Percentiles rank a stretch among this genome's conserved stretches.
Evolutionary conservation across 306 rosid genomes (phyloP).

Genomic region (Lathyrus aphaca): DNA sequence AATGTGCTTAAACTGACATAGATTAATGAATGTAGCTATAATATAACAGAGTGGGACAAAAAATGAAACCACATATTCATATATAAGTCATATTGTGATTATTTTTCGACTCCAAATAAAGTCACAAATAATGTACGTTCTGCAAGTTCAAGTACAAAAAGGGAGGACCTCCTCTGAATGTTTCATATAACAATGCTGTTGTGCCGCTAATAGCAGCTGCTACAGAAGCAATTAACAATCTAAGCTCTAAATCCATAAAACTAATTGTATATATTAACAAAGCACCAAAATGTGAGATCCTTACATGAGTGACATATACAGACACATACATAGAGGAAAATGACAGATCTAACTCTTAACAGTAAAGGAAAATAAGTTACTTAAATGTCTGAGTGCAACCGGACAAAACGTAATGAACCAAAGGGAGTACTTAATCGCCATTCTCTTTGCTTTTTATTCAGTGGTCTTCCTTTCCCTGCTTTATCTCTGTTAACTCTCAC

Average conservation of each 20-base stretch:
- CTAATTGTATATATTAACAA: neutral
- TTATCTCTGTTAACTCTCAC: conserved; percentile 82
- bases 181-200: neutral
- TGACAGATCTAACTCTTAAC: conserved; percentile 11
- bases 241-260: too few species aligned
- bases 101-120: too few species aligned
- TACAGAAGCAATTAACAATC: neutral
- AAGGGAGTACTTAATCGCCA: conserved; percentile 81
- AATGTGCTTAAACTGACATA: too few species aligned
- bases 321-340: neutral
- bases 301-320: neutral
- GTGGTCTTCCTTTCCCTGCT: conserved; percentile 94
- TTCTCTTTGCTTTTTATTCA: conserved; percentile 84
- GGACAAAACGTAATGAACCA: conserved; percentile 68
- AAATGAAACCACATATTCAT: too few species aligned
- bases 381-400: conserved; percentile 72
- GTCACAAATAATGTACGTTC: too few species aligned
- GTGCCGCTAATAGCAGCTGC: neutral
- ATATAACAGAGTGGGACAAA: too few species aligned
- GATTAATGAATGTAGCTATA: too few species aligned
- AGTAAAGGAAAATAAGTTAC: neutral
- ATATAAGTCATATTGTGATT: too few species aligned
- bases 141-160: too few species aligned
- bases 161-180: too few species aligned
- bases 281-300: neutral